These are phyloP conservation scores for Bacterosira constricta DNA, from an alignment of 108 stramenopile species.

Conservation along the genomic window DNA sequence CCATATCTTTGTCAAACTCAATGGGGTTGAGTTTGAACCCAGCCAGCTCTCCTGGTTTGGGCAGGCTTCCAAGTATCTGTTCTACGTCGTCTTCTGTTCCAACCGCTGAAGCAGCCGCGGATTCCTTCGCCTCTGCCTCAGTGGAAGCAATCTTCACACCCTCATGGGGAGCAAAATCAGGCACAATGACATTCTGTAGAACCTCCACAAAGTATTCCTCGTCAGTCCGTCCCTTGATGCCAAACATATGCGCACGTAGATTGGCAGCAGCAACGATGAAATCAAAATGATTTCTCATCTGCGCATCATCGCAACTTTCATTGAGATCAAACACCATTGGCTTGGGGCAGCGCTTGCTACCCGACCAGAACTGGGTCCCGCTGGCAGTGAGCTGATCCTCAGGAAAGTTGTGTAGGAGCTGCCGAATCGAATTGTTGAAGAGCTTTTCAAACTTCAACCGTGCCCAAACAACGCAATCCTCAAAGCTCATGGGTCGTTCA, in stretches of 20 bases:
- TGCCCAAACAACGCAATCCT: conserved; percentile 96
- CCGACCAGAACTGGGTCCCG: conserved; percentile 95
- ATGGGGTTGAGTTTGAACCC: conserved; percentile 89
- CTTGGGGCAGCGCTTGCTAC: conserved; percentile 94
- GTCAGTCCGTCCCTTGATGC: conserved; percentile 87
- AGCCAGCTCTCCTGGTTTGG: conserved; percentile 81
- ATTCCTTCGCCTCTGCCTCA: conserved; percentile 86
- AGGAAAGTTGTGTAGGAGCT: conserved; percentile 97
- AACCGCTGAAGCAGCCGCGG: conserved; percentile 42
- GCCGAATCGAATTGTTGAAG: conserved; percentile 95
- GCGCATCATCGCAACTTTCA: conserved; percentile 83
- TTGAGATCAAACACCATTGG: conserved; percentile 85
- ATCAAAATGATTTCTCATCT: conserved; percentile 92
- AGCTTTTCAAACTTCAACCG: conserved; percentile 93
- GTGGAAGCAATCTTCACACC: conserved; percentile 98
- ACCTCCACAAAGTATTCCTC: conserved; percentile 72
- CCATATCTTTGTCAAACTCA: conserved; percentile 98
- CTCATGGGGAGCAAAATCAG: conserved; percentile 91
- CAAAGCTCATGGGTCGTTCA: conserved; percentile 86
- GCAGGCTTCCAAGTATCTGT: conserved; percentile 67
- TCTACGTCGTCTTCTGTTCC: conserved; percentile 72
- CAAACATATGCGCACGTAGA: conserved; percentile 92
- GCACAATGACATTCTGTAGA: conserved; percentile 90
- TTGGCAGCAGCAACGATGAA: conserved; percentile 95
- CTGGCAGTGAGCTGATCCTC: conserved; percentile 89